phyloP scores from a whole-genome alignment of 495 filamentous ascomycete genomes.

The Tuber calosporum region DNA sequence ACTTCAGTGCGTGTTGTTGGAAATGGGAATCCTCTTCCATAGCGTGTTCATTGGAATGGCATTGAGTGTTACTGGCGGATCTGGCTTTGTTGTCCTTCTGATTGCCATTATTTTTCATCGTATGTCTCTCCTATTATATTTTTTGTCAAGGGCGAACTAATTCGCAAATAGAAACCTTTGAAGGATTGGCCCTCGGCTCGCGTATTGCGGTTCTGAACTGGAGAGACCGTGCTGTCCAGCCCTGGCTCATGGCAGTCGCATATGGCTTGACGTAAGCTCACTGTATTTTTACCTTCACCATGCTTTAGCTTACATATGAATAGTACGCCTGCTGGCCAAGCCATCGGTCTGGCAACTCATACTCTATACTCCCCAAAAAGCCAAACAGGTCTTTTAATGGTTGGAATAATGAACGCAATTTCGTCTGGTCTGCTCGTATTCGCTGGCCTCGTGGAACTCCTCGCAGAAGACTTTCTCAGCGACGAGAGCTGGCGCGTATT shows the following conservation, averaged over 20 bases:
- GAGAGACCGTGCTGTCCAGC: constrained; percentile 48
- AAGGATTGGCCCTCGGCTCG: constrained; percentile 66
- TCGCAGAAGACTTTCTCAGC: constrained; percentile 88
- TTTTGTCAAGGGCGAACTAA: neutral
- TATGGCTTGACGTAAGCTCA: constrained; percentile 65
- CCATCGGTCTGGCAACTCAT: constrained; percentile 74
- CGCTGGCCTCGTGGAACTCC: constrained; percentile 80
- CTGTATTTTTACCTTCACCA: neutral
- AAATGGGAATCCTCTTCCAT: constrained; percentile 81
- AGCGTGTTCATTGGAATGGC: constrained; percentile 87
- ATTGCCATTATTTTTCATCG: constrained; percentile 75
- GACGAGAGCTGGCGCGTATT: constrained; percentile 75
- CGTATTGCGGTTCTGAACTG: constrained; percentile 63
- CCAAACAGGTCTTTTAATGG: constrained; percentile 76
- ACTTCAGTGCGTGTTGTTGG: constrained; percentile 70
- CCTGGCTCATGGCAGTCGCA: constrained; percentile 92
- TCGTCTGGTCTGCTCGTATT: constrained; percentile 80
- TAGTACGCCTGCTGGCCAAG: constrained; percentile 76
- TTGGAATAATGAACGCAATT: constrained; percentile 88
- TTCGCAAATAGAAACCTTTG: constrained; percentile 50
- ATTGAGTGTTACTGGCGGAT: constrained; percentile 70
- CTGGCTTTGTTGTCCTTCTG: constrained; percentile 70
- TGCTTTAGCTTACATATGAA: constrained; percentile 9
- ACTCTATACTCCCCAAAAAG: constrained; percentile 76
- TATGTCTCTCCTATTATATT: neutral